Evolutionary conservation across 1,284 basidiomycete genomes (phyloP).

Genomic region (Gymnopus androsaceus): DNA sequence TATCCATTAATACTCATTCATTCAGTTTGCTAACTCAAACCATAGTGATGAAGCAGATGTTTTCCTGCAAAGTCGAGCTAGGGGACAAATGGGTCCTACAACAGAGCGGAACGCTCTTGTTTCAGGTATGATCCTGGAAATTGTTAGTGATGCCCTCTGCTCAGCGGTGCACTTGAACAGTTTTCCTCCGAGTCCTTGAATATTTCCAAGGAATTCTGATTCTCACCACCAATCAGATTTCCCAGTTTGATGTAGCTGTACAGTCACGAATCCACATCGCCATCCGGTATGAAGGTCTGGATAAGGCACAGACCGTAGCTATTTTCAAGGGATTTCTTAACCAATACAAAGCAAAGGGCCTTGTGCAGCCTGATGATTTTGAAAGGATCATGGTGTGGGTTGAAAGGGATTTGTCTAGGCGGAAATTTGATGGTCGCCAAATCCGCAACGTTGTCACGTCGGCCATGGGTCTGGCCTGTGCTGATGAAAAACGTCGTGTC

Average conservation of each 20-base stretch:
- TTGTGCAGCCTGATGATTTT: background rate
- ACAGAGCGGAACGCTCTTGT: constrained; percentile 37
- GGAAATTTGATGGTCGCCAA: background rate
- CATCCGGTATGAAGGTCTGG: background rate
- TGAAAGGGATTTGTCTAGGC: background rate
- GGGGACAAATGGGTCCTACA: constrained; percentile 19
- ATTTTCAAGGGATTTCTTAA: background rate
- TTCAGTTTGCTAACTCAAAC: no score
- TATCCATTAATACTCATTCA: background rate
- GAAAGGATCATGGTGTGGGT: background rate
- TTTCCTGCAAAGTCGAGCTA: constrained; percentile 30
- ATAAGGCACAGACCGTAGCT: background rate
- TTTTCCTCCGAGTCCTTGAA: constrained; percentile 37
- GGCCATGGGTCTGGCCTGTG: background rate
- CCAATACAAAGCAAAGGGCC: background rate
- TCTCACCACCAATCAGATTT: constrained; percentile 38
- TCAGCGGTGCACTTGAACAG: background rate
- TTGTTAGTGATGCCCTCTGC: background rate
- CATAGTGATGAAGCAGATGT: constrained; percentile 39
- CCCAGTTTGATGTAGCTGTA: constrained; percentile 36
- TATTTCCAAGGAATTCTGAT: constrained; percentile 40
- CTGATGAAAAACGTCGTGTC: background rate
- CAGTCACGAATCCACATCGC: background rate
- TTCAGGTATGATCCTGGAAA: constrained; percentile 17
- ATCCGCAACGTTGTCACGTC: background rate